Evolutionary conservation across 1,284 basidiomycete species (phyloP).

Genomic region (Phellopilus nigrolimitatus): DNA sequence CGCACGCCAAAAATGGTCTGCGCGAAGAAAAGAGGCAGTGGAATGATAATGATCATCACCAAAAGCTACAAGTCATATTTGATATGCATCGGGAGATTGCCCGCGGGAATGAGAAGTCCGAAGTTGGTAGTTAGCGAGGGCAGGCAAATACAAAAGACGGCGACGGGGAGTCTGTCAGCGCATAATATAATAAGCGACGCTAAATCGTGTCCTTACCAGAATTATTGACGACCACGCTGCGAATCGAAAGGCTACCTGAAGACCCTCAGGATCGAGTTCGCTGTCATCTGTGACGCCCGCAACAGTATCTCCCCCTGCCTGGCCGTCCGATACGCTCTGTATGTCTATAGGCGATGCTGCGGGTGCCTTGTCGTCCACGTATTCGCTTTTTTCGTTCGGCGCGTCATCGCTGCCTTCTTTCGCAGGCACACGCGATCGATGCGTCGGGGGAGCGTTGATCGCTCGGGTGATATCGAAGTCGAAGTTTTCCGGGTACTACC

Average conservation of each 20-base stretch:
- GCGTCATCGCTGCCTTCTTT: conserved; percentile 22
- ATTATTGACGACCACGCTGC: conserved; percentile 67
- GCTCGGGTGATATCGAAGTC: conserved; percentile 75
- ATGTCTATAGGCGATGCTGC: conserved; percentile 26
- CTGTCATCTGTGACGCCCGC: conserved; percentile 41
- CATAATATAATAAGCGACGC: too few species aligned
- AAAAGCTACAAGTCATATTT: conserved; percentile 41
- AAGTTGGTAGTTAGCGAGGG: background rate
- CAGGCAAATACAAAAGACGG: background rate
- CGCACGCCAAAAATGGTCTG: conserved; percentile 62
- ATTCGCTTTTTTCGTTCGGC: conserved; percentile 25
- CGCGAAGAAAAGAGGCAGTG: conserved; percentile 80
- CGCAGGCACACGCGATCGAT: conserved; percentile 10
- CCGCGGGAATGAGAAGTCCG: background rate
- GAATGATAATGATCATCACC: conserved; percentile 66
- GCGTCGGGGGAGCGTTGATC: conserved; percentile 48
- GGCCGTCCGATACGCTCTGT: conserved; percentile 28
- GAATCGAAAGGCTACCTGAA: conserved; percentile 72
- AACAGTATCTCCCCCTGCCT: conserved; percentile 38
- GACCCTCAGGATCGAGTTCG: conserved; percentile 55
- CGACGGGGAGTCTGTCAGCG: too few species aligned
- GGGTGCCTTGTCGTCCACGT: conserved; percentile 41
- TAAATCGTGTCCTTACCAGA: too few species aligned
- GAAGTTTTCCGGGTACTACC: conserved; percentile 73
- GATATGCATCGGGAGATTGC: background rate